A percentile compares a stretch with the other conserved stretches of the same genome.
Conservation (phyloP, 306 rosid species). For the Gastrolobium bilobum region DNA sequence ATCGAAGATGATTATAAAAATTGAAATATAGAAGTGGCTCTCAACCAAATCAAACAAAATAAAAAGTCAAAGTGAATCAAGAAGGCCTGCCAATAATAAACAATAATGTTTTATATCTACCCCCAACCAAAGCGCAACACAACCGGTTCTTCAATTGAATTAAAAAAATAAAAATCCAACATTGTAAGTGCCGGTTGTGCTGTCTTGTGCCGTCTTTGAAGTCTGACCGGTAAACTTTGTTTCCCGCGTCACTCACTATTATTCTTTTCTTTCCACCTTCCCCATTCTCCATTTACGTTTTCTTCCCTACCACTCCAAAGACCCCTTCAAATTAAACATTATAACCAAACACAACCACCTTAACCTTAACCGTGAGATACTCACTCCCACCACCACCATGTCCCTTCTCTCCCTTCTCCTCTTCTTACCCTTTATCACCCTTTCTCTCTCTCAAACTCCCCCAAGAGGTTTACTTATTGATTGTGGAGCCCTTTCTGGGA, state of each 20-base stretch:
- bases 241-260: conserved; percentile 61
- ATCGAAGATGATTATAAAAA: no score
- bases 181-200: no score
- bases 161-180: no score
- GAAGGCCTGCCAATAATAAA: no score
- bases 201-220: no score
- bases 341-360: background rate
- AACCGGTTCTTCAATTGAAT: no score
- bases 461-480: conserved; percentile 70
- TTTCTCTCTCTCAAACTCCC: conserved; percentile 53
- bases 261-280: conserved; percentile 57
- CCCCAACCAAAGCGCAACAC: no score
- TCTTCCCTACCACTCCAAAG: conserved; percentile 36
- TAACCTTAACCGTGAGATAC: background rate
- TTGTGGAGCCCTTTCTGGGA: conserved; percentile 60
- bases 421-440: conserved; percentile 46
- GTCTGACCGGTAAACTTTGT: conserved; percentile 24
- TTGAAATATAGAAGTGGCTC: no score
- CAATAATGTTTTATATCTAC: no score
- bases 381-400: conserved; percentile 14
- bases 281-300: conserved; percentile 50
- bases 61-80: no score
- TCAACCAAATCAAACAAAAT: no score
- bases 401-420: conserved; percentile 47
- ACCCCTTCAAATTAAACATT: conserved; percentile 53